A percentile compares a stretch with the other conserved stretches of the same genome.
These are phyloP conservation scores for Linanthus parryae DNA, from an alignment of 148 eudicot genomes.

Conservation along the genomic window DNA sequence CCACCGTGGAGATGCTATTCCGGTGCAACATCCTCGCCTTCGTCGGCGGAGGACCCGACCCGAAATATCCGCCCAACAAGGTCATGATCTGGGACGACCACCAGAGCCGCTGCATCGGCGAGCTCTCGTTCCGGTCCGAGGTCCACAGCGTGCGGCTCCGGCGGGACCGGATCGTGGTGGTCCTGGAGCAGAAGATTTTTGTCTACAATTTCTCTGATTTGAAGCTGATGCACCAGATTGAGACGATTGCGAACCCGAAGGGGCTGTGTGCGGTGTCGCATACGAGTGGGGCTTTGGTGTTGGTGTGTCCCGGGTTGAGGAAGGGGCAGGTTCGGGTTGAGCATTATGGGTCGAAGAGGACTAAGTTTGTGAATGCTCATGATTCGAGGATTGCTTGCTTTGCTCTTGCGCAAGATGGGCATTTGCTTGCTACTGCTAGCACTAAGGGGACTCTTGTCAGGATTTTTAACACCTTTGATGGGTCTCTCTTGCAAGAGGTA, in stretches of 20 bases:
- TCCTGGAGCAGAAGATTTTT: slow-evolving; percentile 79
- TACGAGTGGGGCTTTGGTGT: slow-evolving; percentile 42
- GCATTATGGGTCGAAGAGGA: slow-evolving; percentile 73
- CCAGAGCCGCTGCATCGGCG: slow-evolving; percentile 81
- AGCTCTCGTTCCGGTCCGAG: slow-evolving; percentile 77
- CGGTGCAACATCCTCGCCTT: slow-evolving; percentile 79
- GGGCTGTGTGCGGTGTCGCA: slow-evolving; percentile 83
- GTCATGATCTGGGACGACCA: slow-evolving; percentile 97
- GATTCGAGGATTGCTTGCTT: slow-evolving; percentile 85
- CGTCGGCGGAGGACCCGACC: slow-evolving; percentile 87
- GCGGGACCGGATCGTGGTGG: slow-evolving; percentile 67
- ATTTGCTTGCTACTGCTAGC: slow-evolving; percentile 66
- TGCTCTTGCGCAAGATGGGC: slow-evolving; percentile 71
- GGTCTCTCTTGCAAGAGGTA: slow-evolving; percentile 74
- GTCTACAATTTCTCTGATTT: slow-evolving; percentile 74
- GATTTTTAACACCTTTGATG: slow-evolving; percentile 64
- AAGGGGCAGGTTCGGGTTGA: slow-evolving; percentile 87
- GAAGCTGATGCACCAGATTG: slow-evolving; percentile 80
- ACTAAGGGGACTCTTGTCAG: slow-evolving; percentile 79
- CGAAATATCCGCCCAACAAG: slow-evolving; percentile 76
- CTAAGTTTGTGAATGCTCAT: slow-evolving; percentile 82
- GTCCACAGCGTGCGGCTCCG: slow-evolving; percentile 70
- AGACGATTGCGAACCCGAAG: slow-evolving; percentile 74
- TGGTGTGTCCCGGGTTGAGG: slow-evolving; percentile 81
- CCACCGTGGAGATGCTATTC: slow-evolving; percentile 77